Conservation (phyloP, 2,329 filamentous ascomycete species). For the Stemphylium beticola region DNA sequence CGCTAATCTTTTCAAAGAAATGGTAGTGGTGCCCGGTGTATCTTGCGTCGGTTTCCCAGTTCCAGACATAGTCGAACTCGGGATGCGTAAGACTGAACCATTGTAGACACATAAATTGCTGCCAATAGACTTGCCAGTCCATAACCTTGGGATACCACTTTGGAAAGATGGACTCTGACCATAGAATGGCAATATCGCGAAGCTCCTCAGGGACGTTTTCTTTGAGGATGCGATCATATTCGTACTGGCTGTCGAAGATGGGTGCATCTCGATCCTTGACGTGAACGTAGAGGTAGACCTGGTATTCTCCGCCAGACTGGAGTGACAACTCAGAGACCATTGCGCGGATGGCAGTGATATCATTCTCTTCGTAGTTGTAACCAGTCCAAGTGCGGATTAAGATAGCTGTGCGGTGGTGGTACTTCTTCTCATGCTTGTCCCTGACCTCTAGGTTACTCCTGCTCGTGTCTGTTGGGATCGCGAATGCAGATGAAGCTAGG, state of each 20-base stretch:
- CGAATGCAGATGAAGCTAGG: slow-evolving; percentile 38
- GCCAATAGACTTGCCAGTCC: slow-evolving; percentile 58
- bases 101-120: slow-evolving; percentile 75
- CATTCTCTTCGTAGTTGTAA: slow-evolving; percentile 56
- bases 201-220: slow-evolving; percentile 73
- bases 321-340: slow-evolving; percentile 56
- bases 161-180: slow-evolving; percentile 66
- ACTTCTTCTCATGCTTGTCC: slow-evolving; percentile 34
- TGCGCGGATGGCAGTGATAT: slow-evolving; percentile 54
- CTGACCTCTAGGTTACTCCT: slow-evolving; percentile 36
- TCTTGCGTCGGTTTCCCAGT: slow-evolving; percentile 84
- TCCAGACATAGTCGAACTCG: slow-evolving; percentile 80
- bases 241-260: slow-evolving; percentile 65
- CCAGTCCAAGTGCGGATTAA: slow-evolving; percentile 56
- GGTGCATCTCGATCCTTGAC: slow-evolving; percentile 61
- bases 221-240: slow-evolving; percentile 66
- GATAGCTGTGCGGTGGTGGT: slow-evolving; percentile 54
- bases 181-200: slow-evolving; percentile 72
- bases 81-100: slow-evolving; percentile 78
- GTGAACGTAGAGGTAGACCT: slow-evolving; percentile 56
- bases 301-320: slow-evolving; percentile 56
- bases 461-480: slow-evolving; percentile 35
- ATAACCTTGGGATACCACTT: slow-evolving; percentile 58
- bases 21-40: slow-evolving; percentile 84
- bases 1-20: slow-evolving; percentile 69